Percentiles rank a stretch among this genome's conserved stretches.
Conservation (phyloP, 768 basidiomycete species). For the Tricholoma flavovirens region DNA sequence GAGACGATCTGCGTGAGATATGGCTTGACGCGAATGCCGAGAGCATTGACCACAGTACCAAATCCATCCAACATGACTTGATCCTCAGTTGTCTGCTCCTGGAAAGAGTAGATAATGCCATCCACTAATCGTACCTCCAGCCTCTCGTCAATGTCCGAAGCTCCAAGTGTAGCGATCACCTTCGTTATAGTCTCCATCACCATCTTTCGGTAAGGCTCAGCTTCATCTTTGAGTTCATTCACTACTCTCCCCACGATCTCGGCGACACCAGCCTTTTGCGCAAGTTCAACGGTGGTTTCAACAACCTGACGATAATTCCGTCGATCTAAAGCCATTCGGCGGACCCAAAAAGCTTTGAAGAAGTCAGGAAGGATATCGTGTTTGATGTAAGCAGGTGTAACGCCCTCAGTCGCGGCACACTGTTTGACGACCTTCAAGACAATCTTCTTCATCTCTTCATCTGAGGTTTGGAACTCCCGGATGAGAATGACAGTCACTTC, state of each 20-base stretch:
- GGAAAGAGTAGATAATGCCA: conserved; percentile 99
- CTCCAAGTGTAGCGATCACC: conserved; percentile 87
- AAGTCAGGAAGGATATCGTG: conserved; percentile 98
- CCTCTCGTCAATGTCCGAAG: conserved; percentile 96
- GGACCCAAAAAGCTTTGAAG: conserved; percentile 99
- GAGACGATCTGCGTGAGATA: conserved; percentile 99
- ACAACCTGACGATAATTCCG: conserved; percentile 97
- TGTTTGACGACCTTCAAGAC: conserved; percentile 99
- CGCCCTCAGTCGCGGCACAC: conserved; percentile 97
- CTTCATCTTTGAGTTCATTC: conserved; percentile 88
- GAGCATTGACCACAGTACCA: conserved; percentile 93
- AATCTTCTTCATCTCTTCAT: conserved; percentile 99
- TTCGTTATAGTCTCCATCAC: conserved; percentile 99
- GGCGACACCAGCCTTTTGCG: conserved; percentile 93
- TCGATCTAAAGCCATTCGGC: conserved; percentile 94
- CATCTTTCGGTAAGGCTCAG: conserved; percentile 96
- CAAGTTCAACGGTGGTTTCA: conserved; percentile 97
- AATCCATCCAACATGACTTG: conserved; percentile 99
- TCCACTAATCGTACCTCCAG: conserved; percentile 93
- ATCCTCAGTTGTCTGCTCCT: conserved; percentile 98
- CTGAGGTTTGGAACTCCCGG: conserved; percentile 97
- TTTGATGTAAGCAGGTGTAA: conserved; percentile 92
- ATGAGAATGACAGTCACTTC: conserved; percentile 96
- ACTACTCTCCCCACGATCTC: conserved; percentile 90
- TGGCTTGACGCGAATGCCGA: conserved; percentile 95